Base-by-base conservation (phyloP, 2,329 filamentous ascomycete species). In the Neonectria magnoliae region DNA sequence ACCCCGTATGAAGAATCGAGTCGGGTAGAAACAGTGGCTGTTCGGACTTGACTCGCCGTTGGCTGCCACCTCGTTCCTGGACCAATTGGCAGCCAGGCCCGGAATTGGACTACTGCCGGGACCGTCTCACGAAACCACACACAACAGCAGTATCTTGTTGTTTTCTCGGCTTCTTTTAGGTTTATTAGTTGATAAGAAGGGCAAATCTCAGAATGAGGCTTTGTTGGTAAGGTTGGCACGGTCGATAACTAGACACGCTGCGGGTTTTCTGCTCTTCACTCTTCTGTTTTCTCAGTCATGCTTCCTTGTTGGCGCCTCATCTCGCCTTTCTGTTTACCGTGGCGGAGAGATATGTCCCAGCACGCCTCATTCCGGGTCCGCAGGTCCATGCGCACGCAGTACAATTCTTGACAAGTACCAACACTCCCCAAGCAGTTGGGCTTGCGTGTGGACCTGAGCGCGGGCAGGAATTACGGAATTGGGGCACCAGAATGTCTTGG, bases 31-130 rank as follows among this genome's bases (percentile, higher is more conserved):
- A 53, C 31, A 7, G 54, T 54, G 38, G 42, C 29, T 16, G 54
- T 20, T 18, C 42, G 25, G 31, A 36, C 50, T 45, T 59, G 55
- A 63, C 60, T 63, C 60, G 60, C 55, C 55, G 55, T 55, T 59
- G 51, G 18, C 60, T 55, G 33, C 50, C 31, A 50, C 22, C 55
- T 63, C 60, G 60, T 63, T 58, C 44, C 31, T 55, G 18, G 20
- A 14, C 60, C 60, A 63, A 63, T 63, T 36, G 42, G 36, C 31
- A 25, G 42, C 14, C 44, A 18, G 11, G 11, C 16, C 38, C 38
- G 50, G 31, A 20, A 50, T 33, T 44, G 50, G 42, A 25, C 48
- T 25, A n/a, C 44, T 42, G 42, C 27, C 18, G 48, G 10, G 47
- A 18, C 29, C 41, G 48, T 57, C 54, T 31, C 36, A 45, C 42